These are phyloP conservation scores for Zasmidium cellare DNA, from an alignment of 2,329 filamentous ascomycete genomes.

Conservation along the genomic window DNA sequence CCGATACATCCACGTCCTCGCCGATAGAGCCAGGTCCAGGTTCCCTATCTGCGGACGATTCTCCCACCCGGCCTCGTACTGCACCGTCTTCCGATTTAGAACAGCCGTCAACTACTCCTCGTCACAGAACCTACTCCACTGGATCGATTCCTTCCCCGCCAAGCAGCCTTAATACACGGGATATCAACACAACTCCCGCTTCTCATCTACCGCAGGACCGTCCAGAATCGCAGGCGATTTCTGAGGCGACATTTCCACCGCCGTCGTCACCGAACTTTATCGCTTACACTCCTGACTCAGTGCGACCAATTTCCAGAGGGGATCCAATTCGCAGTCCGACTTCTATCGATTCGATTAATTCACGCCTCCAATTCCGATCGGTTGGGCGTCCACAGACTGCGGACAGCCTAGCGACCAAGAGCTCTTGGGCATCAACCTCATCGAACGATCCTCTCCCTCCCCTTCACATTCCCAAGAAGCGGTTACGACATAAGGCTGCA, in stretches of 20 bases:
- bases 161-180: conserved; percentile 16
- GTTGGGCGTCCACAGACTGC: conserved; percentile 20
- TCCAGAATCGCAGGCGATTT: conserved; percentile 21
- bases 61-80: conserved; percentile 13
- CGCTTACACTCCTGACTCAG: conserved; percentile 24
- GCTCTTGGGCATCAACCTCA: conserved; percentile 26
- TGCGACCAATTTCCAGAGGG: conserved; percentile 13
- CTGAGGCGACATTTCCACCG: conserved; percentile 17
- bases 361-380: conserved; percentile 25
- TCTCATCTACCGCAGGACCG: conserved; percentile 10
- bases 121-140: conserved; percentile 15
- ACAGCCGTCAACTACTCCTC: conserved; percentile 12
- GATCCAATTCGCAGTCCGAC: conserved; percentile 16
- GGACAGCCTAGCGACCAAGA: conserved; percentile 22
- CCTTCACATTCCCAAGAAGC: conserved; percentile 35
- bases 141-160: conserved; percentile 17
- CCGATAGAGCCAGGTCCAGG: conserved; percentile 17
- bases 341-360: conserved; percentile 35
- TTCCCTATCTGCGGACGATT: conserved; percentile 14
- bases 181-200: conserved; percentile 17
- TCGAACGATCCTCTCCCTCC: conserved; percentile 32
- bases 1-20: conserved; percentile 24
- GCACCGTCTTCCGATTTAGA: conserved; percentile 16
- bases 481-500: conserved; percentile 26
- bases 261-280: conserved; percentile 34